phyloP scores from a whole-genome alignment of 2,329 filamentous ascomycete species.

The Botrytis byssoidea region DNA sequence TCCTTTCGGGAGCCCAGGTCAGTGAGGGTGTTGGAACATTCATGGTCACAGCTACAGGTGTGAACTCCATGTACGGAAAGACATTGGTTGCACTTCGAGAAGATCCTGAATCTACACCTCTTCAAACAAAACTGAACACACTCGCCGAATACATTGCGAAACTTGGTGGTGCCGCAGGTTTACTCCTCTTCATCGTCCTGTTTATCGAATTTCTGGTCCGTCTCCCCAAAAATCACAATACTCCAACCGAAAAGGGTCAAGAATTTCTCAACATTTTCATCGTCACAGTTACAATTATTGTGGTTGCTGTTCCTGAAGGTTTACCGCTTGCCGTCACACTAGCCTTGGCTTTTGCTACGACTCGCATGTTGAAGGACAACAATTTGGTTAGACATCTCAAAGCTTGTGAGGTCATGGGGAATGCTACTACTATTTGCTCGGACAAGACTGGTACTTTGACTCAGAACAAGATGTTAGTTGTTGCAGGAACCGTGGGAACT shows the following conservation, averaged over 20 bases:
- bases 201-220: slow-evolving; percentile 73
- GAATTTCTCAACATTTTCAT: slow-evolving; percentile 62
- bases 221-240: slow-evolving; percentile 50
- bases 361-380: slow-evolving; percentile 66
- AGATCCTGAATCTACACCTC: slow-evolving; percentile 72
- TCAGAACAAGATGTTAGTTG: slow-evolving; percentile 74
- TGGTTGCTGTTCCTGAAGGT: slow-evolving; percentile 68
- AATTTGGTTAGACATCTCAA: slow-evolving; percentile 66
- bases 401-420: slow-evolving; percentile 71
- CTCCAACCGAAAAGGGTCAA: slow-evolving; percentile 57
- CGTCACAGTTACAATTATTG: slow-evolving; percentile 63
- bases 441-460: slow-evolving; percentile 77
- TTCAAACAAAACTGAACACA: slow-evolving; percentile 75
- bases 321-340: slow-evolving; percentile 66
- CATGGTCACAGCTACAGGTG: slow-evolving; percentile 70
- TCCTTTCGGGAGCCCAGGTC: slow-evolving; percentile 75
- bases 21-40: slow-evolving; percentile 74
- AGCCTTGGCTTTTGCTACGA: slow-evolving; percentile 66
- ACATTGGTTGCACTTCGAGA: slow-evolving; percentile 77
- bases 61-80: slow-evolving; percentile 73
- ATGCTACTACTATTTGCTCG: slow-evolving; percentile 73
- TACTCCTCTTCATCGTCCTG: slow-evolving; percentile 74
- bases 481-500: slow-evolving; percentile 66
- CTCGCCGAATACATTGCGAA: slow-evolving; percentile 80
- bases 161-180: slow-evolving; percentile 66